Evolutionary conservation across 257 asterid genomes (phyloP).

Genomic region (Buddleja alternifolia): DNA sequence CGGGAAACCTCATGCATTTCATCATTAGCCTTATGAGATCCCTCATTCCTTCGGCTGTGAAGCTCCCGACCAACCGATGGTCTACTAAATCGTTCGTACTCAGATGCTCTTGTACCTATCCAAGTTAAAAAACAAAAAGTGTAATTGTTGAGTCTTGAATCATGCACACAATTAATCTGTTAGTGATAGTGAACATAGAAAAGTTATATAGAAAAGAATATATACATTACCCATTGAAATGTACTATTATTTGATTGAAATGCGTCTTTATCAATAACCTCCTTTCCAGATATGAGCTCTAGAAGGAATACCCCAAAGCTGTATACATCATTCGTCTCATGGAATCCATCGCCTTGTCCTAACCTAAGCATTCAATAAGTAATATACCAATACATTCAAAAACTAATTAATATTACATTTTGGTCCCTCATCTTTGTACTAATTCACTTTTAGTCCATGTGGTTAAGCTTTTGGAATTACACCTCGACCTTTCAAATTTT

Average conservation of each 20-base stretch:
- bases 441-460: too few species aligned
- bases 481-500: too few species aligned
- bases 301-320: slow-evolving; percentile 73
- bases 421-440: too few species aligned
- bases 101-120: slow-evolving; percentile 49
- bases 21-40: slow-evolving; percentile 54
- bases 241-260: slow-evolving; percentile 47
- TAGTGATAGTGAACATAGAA: too few species aligned
- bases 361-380: slow-evolving; percentile 39
- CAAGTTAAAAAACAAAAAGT: not conserved
- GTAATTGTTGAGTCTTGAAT: not conserved
- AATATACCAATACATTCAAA: slow-evolving; percentile 11
- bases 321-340: slow-evolving; percentile 59
- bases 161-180: too few species aligned
- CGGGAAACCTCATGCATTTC: slow-evolving; percentile 56
- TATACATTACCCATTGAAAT: slow-evolving; percentile 56
- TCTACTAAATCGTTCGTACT: slow-evolving; percentile 48
- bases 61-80: slow-evolving; percentile 52
- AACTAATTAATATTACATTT: too few species aligned
- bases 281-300: slow-evolving; percentile 72
- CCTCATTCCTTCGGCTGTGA: slow-evolving; percentile 64
- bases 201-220: too few species aligned
- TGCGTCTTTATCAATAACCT: slow-evolving; percentile 44
- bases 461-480: too few species aligned
- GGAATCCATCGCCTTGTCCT: slow-evolving; percentile 25